Conservation (phyloP, 495 filamentous ascomycete genomes). For the Apiosordaria backusii region DNA sequence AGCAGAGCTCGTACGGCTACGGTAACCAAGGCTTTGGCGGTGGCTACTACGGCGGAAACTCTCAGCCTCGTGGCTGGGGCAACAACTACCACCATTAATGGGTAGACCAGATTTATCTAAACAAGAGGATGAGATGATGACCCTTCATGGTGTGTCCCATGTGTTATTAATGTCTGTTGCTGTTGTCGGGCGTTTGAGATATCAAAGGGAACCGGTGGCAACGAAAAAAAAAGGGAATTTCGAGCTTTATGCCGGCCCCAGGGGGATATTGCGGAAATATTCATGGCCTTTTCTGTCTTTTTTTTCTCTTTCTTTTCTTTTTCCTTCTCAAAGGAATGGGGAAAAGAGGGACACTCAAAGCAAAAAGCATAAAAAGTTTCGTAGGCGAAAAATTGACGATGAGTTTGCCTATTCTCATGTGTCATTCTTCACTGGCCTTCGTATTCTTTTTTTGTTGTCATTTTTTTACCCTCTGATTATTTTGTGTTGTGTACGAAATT, state of each 20-base stretch:
- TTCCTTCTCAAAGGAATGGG: not conserved
- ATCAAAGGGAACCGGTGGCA: not conserved
- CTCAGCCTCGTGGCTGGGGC: constrained; percentile 58
- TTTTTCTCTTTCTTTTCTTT: not conserved
- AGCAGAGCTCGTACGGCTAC: constrained; percentile 59
- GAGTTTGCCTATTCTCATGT: not conserved
- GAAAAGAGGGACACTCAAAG: not conserved
- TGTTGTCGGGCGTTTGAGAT: not conserved
- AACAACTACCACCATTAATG: constrained; percentile 60
- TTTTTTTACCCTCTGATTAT: not conserved
- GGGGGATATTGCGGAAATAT: not conserved
- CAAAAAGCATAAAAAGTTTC: not conserved
- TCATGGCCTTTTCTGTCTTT: constrained; percentile 1
- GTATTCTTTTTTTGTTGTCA: not conserved
- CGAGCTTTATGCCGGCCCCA: not conserved
- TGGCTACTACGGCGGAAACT: constrained; percentile 49
- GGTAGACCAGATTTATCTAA: not conserved
- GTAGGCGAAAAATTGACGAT: not conserved
- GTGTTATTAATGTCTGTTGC: constrained; percentile 1
- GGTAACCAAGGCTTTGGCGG: constrained; percentile 52
- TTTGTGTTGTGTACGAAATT: not conserved
- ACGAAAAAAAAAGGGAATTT: constrained; percentile 4
- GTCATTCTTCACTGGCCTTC: not conserved
- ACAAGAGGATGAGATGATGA: constrained; percentile 4
- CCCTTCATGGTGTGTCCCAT: not conserved